These are phyloP conservation scores for Candida hispaniensis DNA, from an alignment of 805 yeast species.

Conservation along the genomic window DNA sequence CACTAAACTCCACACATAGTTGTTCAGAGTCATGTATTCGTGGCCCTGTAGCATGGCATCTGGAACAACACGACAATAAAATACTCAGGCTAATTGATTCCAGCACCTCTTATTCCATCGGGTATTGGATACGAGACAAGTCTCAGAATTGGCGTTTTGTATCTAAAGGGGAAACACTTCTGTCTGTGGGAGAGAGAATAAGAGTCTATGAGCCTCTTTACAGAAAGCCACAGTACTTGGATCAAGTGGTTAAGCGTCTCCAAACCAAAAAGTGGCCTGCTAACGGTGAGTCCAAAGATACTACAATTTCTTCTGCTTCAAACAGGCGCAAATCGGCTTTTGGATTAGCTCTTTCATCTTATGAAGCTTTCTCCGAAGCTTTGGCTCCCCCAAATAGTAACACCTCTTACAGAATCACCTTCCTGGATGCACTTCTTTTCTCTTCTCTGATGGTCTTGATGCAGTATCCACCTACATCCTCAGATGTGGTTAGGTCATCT, in stretches of 20 bases:
- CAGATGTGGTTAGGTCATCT: no score
- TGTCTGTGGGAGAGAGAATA: slow-evolving; percentile 8
- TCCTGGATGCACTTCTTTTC: slow-evolving; percentile 15
- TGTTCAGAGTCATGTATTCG: slow-evolving; percentile 2
- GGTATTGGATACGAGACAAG: slow-evolving; percentile 19
- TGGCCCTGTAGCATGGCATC: slow-evolving; percentile 20
- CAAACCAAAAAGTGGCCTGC: slow-evolving; percentile 9
- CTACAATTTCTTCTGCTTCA: no score
- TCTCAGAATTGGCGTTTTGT: slow-evolving; percentile 15
- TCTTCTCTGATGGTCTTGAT: slow-evolving; percentile 11
- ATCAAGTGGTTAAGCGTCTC: slow-evolving; percentile 13
- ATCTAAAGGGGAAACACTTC: slow-evolving; percentile 13
- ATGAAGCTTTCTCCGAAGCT: no score
- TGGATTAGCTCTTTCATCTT: no score
- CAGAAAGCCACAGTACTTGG: slow-evolving; percentile 12
- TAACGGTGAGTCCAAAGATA: slow-evolving; percentile 1
- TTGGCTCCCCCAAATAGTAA: no score
- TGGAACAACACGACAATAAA: slow-evolving; percentile 13
- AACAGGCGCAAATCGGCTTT: no score
- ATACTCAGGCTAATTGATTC: slow-evolving; percentile 19
- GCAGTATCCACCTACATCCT: slow-evolving; percentile 15
- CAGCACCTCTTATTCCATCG: slow-evolving; percentile 19
- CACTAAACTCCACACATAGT: neutral
- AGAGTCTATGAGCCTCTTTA: slow-evolving; percentile 5
- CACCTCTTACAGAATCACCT: slow-evolving; percentile 13